These are phyloP conservation scores for Austroboletus eburneus DNA, from an alignment of 768 basidiomycete species.

Conservation along the genomic window DNA sequence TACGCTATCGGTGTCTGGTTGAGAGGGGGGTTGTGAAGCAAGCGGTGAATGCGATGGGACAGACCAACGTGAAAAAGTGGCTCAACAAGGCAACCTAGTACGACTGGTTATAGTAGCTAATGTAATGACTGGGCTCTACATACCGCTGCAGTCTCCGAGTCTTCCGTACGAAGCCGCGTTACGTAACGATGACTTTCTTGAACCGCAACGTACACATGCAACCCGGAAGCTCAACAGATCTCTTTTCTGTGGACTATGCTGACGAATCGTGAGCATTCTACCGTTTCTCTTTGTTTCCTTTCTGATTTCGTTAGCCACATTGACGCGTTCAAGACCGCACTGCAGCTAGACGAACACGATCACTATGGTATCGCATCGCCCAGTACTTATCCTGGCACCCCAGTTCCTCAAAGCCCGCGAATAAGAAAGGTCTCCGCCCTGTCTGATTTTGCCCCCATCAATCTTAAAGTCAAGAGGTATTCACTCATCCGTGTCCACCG, in stretches of 20 bases:
- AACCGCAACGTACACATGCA: constrained; percentile 8
- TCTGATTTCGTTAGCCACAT: constrained; percentile 47
- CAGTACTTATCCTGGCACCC: constrained; percentile 17
- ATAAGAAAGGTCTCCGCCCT: constrained; percentile 79
- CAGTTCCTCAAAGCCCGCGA: constrained; percentile 37
- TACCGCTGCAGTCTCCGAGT: no score
- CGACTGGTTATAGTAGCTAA: constrained; percentile 27
- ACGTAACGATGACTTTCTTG: no score
- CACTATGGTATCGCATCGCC: constrained; percentile 23
- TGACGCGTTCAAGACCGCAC: constrained; percentile 71
- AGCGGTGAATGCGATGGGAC: constrained; percentile 60
- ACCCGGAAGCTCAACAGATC: constrained; percentile 7
- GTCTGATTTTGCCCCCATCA: constrained; percentile 88
- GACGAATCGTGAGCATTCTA: constrained; percentile 60
- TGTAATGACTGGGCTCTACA: constrained; percentile 2
- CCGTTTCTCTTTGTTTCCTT: not conserved
- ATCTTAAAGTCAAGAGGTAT: constrained; percentile 76
- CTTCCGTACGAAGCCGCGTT: no score
- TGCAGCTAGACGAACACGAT: constrained; percentile 53
- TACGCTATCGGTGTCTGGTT: constrained; percentile 66
- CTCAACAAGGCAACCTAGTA: constrained; percentile 46
- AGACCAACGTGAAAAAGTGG: constrained; percentile 77
- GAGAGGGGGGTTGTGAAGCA: constrained; percentile 63
- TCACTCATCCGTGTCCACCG: not conserved
- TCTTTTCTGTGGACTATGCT: constrained; percentile 54